Conservation (phyloP, 2,329 filamentous ascomycete genomes). For the Colletotrichum karsti region DNA sequence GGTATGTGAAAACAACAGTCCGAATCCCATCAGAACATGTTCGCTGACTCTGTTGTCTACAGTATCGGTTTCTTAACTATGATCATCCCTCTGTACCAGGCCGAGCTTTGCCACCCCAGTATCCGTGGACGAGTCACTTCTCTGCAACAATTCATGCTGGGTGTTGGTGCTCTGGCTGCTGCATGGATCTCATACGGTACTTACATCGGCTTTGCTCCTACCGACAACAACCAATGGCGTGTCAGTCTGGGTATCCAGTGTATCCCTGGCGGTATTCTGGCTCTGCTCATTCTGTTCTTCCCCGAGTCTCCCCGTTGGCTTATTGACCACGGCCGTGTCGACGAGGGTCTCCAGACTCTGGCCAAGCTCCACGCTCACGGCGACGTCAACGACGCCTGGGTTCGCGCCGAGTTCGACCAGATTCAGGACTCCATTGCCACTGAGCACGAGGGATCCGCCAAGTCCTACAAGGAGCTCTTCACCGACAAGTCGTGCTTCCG, state of each 20-base stretch:
- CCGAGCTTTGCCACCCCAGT: constrained; percentile 79
- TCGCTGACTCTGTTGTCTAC: background rate
- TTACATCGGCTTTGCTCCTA: constrained; percentile 37
- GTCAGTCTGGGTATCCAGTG: constrained; percentile 72
- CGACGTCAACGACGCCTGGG: constrained; percentile 72
- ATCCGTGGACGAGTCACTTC: constrained; percentile 81
- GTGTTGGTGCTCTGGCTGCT: constrained; percentile 76
- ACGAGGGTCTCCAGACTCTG: constrained; percentile 72
- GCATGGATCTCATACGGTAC: constrained; percentile 75
- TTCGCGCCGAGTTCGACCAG: constrained; percentile 75
- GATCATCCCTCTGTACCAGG: constrained; percentile 73
- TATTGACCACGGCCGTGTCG: constrained; percentile 73
- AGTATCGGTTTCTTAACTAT: constrained; percentile 55
- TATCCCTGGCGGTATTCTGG: constrained; percentile 71
- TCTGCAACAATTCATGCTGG: constrained; percentile 85
- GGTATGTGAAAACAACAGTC: constrained; percentile 32
- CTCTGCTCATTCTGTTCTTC: constrained; percentile 72
- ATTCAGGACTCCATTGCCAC: constrained; percentile 72
- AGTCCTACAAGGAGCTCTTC: constrained; percentile 76
- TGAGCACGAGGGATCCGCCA: constrained; percentile 75
- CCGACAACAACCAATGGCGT: constrained; percentile 44
- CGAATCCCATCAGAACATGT: no score
- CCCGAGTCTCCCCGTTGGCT: constrained; percentile 80
- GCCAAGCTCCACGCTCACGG: constrained; percentile 77
- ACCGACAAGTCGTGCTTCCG: constrained; percentile 70